These are phyloP conservation scores for Colletotrichum lini DNA, from an alignment of 2,329 filamentous ascomycete genomes.

Conservation along the genomic window DNA sequence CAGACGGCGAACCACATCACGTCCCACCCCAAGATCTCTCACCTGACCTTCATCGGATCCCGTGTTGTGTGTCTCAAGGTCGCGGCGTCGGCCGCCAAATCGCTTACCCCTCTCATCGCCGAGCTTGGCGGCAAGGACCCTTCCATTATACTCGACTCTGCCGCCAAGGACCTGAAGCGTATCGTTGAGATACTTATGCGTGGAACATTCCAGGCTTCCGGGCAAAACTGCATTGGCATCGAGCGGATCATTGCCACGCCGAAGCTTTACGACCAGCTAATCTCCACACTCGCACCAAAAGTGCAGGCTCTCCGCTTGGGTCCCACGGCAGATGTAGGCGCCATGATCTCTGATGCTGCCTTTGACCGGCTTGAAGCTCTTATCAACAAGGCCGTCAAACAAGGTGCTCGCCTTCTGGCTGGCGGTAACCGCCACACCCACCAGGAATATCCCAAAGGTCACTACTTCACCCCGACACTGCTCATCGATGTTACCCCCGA, in stretches of 20 bases:
- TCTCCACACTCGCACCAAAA: constrained; percentile 79
- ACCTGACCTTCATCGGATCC: constrained; percentile 97
- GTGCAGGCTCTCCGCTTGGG: constrained; percentile 84
- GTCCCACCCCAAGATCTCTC: constrained; percentile 85
- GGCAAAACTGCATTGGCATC: constrained; percentile 98
- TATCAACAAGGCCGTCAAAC: constrained; percentile 81
- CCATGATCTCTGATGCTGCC: constrained; percentile 84
- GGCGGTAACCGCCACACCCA: constrained; percentile 83
- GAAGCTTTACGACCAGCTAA: constrained; percentile 80
- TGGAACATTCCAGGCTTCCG: constrained; percentile 93
- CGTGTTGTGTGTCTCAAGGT: constrained; percentile 89
- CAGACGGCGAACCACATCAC: constrained; percentile 85
- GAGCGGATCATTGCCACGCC: constrained; percentile 90
- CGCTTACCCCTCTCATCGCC: constrained; percentile 88
- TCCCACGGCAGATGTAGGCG: constrained; percentile 85
- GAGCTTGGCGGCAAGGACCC: constrained; percentile 97
- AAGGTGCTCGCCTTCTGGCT: constrained; percentile 85
- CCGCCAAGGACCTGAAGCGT: constrained; percentile 74
- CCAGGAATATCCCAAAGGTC: constrained; percentile 80
- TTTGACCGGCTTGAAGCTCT: constrained; percentile 84
- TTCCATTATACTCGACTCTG: constrained; percentile 88
- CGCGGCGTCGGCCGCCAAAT: constrained; percentile 86
- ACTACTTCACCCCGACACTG: constrained; percentile 94
- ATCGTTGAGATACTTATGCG: constrained; percentile 89
- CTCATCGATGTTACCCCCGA: constrained; percentile 87